Base-by-base conservation (phyloP, 768 basidiomycete species). In the Boletus reticulatus region DNA sequence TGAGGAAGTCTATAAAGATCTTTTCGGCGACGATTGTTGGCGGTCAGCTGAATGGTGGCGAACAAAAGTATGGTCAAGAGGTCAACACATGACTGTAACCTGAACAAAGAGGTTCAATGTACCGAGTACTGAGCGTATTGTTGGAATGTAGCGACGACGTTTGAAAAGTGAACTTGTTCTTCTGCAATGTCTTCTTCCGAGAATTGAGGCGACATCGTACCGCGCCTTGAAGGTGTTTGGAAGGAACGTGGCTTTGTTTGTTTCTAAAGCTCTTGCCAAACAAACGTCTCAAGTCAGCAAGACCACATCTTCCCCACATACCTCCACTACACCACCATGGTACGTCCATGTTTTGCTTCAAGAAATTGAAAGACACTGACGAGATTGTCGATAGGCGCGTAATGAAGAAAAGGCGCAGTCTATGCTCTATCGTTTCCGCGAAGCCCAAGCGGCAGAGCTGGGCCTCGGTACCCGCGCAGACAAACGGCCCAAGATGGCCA, bases 341-440 rank as follows among this genome's bases (percentile, higher is more conserved):
- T 62, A 53, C 29, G 53, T 32, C 20, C 22, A 16, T 9, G 12
- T 24, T 9, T 4, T 19, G 16, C 4, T 6, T 20, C 12, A 13
- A 14, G 16, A 4, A 2, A 19, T 1, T 2, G 20, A 32, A 3
- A 2, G 14, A 24, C 6, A 9, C 22, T 43, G 6, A 54, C 12
- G 4, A 5, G 1, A 3, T 1, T 38, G 2, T 12, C 0, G 6
- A 4, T 61, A 93, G 94, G 94, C 95, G 58, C 89, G 95, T 72
- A 98, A 98, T 88, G 91, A 94, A 72, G 96, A 98, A 74, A 99
- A 98, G 72, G 92, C 94, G 2, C 94, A 96, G 73, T 92, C 89
- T 17, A 94, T 92, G 89, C 80, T 93, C 31, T 92, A 93, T 70
- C 91, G 94, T 55, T 98, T 99, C 75, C 89, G 96, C 52, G 94